Conservation (phyloP, 1,284 basidiomycete species). For the Cryptococcus amylolentus region DNA sequence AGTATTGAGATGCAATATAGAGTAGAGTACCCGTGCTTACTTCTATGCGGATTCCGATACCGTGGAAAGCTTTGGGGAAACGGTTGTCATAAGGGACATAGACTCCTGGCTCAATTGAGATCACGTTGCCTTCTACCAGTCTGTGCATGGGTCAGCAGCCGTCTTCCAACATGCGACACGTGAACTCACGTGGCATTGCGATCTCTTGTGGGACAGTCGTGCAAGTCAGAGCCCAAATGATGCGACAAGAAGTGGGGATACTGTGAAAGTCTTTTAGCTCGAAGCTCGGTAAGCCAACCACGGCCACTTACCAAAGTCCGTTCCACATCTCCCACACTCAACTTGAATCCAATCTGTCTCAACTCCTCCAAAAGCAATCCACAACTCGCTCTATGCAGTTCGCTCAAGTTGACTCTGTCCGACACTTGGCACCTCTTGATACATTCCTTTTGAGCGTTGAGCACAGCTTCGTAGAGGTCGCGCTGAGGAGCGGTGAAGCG, state of each 20-base stretch:
- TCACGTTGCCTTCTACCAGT: constrained; percentile 74
- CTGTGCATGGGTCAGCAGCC: constrained; percentile 37
- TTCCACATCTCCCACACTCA: constrained; percentile 66
- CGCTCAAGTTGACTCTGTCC: constrained; percentile 61
- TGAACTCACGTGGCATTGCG: constrained; percentile 43
- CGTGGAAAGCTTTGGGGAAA: constrained; percentile 82
- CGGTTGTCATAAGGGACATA: constrained; percentile 74
- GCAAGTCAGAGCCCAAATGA: constrained; percentile 54
- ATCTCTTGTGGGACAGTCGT: constrained; percentile 51
- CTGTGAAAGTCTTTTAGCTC: constrained; percentile 36
- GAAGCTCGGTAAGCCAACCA: not conserved
- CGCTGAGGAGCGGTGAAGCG: constrained; percentile 74
- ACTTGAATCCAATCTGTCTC: constrained; percentile 72
- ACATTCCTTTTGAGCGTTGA: constrained; percentile 55
- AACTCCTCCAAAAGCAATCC: constrained; percentile 69
- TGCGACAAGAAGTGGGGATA: constrained; percentile 73
- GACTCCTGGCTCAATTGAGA: constrained; percentile 60
- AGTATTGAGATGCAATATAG: not conserved
- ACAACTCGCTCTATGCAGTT: constrained; percentile 73
- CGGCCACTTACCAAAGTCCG: constrained; percentile 63
- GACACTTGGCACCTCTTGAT: constrained; percentile 53
- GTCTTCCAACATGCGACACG: not conserved
- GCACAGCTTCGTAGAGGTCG: constrained; percentile 73
- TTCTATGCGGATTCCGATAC: constrained; percentile 85
- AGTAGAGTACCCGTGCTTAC: constrained; percentile 45